Conservation (phyloP, 2,329 filamentous ascomycete genomes). For the Cytospora mali region DNA sequence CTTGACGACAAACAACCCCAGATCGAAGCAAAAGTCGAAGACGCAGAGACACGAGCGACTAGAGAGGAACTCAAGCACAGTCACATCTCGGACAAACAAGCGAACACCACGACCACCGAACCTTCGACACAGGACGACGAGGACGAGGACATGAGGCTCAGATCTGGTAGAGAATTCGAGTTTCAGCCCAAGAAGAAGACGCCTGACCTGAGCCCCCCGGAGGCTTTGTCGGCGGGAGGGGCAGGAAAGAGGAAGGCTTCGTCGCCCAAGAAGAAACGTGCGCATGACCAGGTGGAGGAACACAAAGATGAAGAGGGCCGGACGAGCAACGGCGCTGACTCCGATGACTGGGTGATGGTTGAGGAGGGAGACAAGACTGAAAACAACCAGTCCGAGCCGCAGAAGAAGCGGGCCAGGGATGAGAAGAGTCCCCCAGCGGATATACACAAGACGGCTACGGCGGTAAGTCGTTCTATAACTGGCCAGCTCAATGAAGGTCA, state of each 20-base stretch:
- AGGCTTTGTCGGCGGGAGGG: slow-evolving; percentile 40
- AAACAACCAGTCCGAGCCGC: slow-evolving; percentile 59
- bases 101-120: not conserved
- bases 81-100: slow-evolving; percentile 56
- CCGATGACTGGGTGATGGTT: slow-evolving; percentile 32
- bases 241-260: slow-evolving; percentile 53
- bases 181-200: slow-evolving; percentile 36
- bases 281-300: slow-evolving; percentile 60
- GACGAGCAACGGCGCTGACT: slow-evolving; percentile 45
- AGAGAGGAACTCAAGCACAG: slow-evolving; percentile 68
- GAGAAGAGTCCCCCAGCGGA: slow-evolving; percentile 34
- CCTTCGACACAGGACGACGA: slow-evolving; percentile 32
- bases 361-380: slow-evolving; percentile 34
- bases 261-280: slow-evolving; percentile 69
- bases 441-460: slow-evolving; percentile 11
- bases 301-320: slow-evolving; percentile 48
- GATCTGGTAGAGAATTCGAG: slow-evolving; percentile 30
- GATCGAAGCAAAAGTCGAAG: slow-evolving; percentile 51
- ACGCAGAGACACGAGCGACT: slow-evolving; percentile 64
- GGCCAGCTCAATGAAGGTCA: not conserved
- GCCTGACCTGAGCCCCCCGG: slow-evolving; percentile 37
- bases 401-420: slow-evolving; percentile 67
- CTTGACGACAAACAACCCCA: slow-evolving; percentile 36
- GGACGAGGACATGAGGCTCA: slow-evolving; percentile 28
- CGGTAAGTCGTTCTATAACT: slow-evolving; percentile 12